Evolutionary conservation across 306 rosid species (phyloP).

Genomic region (Cucumis melo): DNA sequence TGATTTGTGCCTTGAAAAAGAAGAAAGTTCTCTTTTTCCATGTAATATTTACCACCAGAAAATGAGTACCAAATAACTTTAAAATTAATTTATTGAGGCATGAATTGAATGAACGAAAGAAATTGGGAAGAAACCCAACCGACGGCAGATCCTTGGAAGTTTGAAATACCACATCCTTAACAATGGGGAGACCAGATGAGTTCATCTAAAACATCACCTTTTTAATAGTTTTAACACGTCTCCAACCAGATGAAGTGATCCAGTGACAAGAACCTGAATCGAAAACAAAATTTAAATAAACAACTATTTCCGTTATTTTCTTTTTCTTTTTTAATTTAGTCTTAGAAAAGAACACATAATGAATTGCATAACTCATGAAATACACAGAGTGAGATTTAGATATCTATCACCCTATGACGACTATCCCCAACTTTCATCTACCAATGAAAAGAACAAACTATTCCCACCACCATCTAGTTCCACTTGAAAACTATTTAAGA

Average conservation of each 20-base stretch:
- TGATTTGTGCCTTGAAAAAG: not conserved
- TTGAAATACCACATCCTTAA: not conserved
- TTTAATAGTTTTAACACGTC: slow-evolving; percentile 34
- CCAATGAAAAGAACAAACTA: not conserved
- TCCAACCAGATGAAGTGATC: slow-evolving; percentile 61
- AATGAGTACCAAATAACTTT: not conserved
- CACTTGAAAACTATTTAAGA: not conserved
- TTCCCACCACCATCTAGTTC: not conserved
- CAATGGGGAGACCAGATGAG: not conserved
- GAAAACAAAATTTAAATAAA: not conserved
- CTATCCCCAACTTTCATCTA: not conserved
- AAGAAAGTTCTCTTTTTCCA: no score
- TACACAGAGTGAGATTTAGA: no score
- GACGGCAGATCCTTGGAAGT: not conserved
- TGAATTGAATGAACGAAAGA: not conserved
- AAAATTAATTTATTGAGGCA: not conserved
- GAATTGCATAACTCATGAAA: not conserved
- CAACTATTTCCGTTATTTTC: not conserved
- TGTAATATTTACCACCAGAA: no score
- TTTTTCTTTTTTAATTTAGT: not conserved
- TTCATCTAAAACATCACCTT: slow-evolving; percentile 11
- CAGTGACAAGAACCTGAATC: slow-evolving; percentile 68
- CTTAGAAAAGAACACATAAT: not conserved
- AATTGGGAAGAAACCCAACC: not conserved
- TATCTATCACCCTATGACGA: not conserved